These are phyloP conservation scores for Aspergillus uvarum DNA, from an alignment of 2,329 filamentous ascomycete genomes.

Conservation along the genomic window DNA sequence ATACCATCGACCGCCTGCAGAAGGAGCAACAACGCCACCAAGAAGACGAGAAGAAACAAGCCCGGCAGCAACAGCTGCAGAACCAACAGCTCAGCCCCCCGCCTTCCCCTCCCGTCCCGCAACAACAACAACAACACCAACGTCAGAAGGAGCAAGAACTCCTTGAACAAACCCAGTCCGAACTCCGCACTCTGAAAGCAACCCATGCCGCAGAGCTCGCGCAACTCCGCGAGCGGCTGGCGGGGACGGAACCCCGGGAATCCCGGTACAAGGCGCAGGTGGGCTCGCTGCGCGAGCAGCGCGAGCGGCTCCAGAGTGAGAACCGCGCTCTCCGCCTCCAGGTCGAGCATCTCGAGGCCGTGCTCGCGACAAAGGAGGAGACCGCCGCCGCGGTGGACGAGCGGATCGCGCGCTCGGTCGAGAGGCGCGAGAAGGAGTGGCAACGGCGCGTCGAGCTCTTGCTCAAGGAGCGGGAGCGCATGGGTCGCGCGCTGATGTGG, in stretches of 20 bases:
- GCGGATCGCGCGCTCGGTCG: constrained; percentile 41
- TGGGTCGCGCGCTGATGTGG: constrained; percentile 42
- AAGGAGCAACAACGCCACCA: constrained; percentile 22
- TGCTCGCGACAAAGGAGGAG: constrained; percentile 43
- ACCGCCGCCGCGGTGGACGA: constrained; percentile 40
- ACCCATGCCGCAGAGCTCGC: constrained; percentile 39
- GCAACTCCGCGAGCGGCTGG: constrained; percentile 36
- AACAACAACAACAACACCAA: background rate
- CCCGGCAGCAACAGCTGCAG: background rate
- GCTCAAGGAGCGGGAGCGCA: constrained; percentile 42
- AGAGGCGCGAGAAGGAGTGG: constrained; percentile 47
- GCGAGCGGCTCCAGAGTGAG: constrained; percentile 20
- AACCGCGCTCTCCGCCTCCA: constrained; percentile 33
- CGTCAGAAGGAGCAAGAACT: background rate
- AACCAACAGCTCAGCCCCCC: constrained; percentile 33
- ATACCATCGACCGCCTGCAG: constrained; percentile 32
- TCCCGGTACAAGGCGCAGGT: constrained; percentile 35
- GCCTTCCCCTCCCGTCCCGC: constrained; percentile 27
- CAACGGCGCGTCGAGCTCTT: constrained; percentile 41
- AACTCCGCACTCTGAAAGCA: constrained; percentile 38
- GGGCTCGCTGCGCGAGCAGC: constrained; percentile 25
- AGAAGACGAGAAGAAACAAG: background rate
- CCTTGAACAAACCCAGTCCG: constrained; percentile 33
- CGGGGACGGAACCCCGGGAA: constrained; percentile 37
- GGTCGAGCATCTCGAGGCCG: constrained; percentile 33